A percentile compares a stretch with the other conserved stretches of the same genome.
phyloP scores from a whole-genome alignment of 192 early-diverging fungal genomes.

The Backusella macrospora region DNA sequence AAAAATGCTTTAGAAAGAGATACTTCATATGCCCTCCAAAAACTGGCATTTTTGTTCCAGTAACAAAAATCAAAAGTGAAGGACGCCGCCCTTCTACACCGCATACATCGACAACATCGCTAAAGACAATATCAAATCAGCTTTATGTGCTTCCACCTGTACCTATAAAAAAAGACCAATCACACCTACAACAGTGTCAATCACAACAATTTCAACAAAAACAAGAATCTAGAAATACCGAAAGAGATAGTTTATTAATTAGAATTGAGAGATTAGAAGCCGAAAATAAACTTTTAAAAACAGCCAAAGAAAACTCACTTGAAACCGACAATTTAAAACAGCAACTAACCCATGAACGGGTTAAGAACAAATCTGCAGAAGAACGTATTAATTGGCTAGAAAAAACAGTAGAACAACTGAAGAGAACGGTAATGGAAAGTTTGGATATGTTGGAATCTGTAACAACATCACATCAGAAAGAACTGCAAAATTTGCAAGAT shows the following conservation, averaged over 20 bases:
- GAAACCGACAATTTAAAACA: constrained; percentile 5
- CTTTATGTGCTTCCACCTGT: constrained; percentile 9
- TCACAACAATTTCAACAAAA: not conserved
- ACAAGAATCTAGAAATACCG: not conserved
- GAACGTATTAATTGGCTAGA: constrained; percentile 22
- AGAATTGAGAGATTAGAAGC: constrained; percentile 15
- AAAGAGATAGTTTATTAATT: not conserved
- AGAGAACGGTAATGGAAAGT: constrained; percentile 38
- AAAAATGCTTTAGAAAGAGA: constrained; percentile 39
- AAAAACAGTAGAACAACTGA: constrained; percentile 29
- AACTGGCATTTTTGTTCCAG: constrained; percentile 73
- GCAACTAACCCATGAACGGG: not conserved
- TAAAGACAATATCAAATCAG: not conserved
- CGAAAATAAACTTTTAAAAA: constrained; percentile 9
- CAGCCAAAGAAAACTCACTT: not conserved
- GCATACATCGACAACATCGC: not conserved
- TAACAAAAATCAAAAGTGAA: constrained; percentile 47
- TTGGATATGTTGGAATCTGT: constrained; percentile 37
- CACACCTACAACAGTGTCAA: not conserved
- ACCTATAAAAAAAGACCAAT: constrained; percentile 17
- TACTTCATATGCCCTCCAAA: constrained; percentile 72
- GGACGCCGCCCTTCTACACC: constrained; percentile 16
- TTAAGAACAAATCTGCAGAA: not conserved
- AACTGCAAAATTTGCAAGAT: constrained; percentile 9
- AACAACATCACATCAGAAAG: constrained; percentile 16